A percentile compares a stretch with the other conserved stretches of the same genome.
Conservation (phyloP, 2,329 filamentous ascomycete genomes). For the Cercospora sp. region DNA sequence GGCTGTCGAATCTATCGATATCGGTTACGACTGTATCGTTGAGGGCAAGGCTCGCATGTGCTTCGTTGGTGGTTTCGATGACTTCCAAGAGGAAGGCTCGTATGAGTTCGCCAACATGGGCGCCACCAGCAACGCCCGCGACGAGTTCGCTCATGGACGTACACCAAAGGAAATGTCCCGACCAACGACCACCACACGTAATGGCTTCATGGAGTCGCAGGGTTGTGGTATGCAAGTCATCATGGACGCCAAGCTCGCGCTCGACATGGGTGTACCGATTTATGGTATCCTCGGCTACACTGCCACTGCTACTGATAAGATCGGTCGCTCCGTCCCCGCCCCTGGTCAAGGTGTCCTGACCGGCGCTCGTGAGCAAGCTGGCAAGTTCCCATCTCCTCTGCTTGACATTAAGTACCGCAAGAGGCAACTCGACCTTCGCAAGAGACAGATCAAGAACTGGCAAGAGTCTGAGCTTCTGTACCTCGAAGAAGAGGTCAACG, state of each 20-base stretch:
- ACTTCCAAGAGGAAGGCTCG: slow-evolving; percentile 98
- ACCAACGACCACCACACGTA: slow-evolving; percentile 92
- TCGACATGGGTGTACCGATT: slow-evolving; percentile 98
- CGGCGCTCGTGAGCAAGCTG: slow-evolving; percentile 83
- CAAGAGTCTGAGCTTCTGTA: slow-evolving; percentile 93
- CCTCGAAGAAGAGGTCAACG: slow-evolving; percentile 85
- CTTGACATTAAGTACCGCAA: slow-evolving; percentile 97
- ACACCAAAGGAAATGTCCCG: slow-evolving; percentile 98
- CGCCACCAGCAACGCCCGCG: slow-evolving; percentile 95
- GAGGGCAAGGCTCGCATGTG: slow-evolving; percentile 97
- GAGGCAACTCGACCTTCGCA: slow-evolving; percentile 89
- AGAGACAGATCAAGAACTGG: slow-evolving; percentile 93
- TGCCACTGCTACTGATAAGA: slow-evolving; percentile 97
- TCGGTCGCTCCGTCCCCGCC: slow-evolving; percentile 93
- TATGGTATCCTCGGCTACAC: slow-evolving; percentile 92
- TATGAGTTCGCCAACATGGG: slow-evolving; percentile 99
- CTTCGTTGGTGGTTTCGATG: slow-evolving; percentile 97
- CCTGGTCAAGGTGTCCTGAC: slow-evolving; percentile 96
- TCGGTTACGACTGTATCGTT: slow-evolving; percentile 96
- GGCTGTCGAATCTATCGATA: slow-evolving; percentile 94
- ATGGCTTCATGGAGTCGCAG: slow-evolving; percentile 99
- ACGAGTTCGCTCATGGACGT: slow-evolving; percentile 92
- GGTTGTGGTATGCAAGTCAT: slow-evolving; percentile 97
- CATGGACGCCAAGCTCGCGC: slow-evolving; percentile 92
- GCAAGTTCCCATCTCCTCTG: slow-evolving; percentile 92